Conservation (phyloP, 805 yeast genomes). For the Saccharomycopsis lassenensis region DNA sequence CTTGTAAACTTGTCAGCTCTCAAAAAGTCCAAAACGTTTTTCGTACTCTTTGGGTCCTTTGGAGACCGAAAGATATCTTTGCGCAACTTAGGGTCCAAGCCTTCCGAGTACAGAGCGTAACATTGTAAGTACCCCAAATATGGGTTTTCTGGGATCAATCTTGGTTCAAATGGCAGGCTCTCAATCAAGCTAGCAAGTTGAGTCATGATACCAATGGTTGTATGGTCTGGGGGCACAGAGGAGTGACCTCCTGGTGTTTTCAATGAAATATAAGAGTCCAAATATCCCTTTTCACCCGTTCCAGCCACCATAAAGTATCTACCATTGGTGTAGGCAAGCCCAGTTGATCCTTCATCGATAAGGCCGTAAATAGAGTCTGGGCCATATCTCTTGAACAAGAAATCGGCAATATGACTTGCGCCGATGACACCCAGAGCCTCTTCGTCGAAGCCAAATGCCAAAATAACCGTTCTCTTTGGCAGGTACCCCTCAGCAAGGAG, state of each 20-base stretch:
- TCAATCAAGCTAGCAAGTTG: constrained; percentile 50
- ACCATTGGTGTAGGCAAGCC: constrained; percentile 31
- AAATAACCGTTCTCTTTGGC: constrained; percentile 53
- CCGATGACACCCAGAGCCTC: constrained; percentile 58
- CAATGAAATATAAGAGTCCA: constrained; percentile 40
- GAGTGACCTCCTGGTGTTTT: constrained; percentile 71
- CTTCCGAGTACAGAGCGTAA: constrained; percentile 40
- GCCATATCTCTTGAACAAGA: constrained; percentile 46
- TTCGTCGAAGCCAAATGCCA: constrained; percentile 73
- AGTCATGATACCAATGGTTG: constrained; percentile 64
- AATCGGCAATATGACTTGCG: constrained; percentile 40
- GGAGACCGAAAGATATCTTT: constrained; percentile 28
- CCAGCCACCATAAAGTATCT: constrained; percentile 42
- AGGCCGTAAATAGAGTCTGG: constrained; percentile 46
- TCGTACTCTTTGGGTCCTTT: constrained; percentile 26
- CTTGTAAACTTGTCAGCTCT: constrained; percentile 19
- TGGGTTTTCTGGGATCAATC: constrained; percentile 47
- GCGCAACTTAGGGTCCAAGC: constrained; percentile 22
- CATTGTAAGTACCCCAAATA: constrained; percentile 47
- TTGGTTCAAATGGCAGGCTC: constrained; percentile 38
- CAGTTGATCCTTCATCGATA: constrained; percentile 59
- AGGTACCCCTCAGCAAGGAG: constrained; percentile 39
- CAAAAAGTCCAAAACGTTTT: constrained; percentile 24
- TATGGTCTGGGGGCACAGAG: constrained; percentile 72
- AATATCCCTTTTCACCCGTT: constrained; percentile 52